Conservation (phyloP, 139 green algal species). For the Edaphochlamys debaryana region DNA sequence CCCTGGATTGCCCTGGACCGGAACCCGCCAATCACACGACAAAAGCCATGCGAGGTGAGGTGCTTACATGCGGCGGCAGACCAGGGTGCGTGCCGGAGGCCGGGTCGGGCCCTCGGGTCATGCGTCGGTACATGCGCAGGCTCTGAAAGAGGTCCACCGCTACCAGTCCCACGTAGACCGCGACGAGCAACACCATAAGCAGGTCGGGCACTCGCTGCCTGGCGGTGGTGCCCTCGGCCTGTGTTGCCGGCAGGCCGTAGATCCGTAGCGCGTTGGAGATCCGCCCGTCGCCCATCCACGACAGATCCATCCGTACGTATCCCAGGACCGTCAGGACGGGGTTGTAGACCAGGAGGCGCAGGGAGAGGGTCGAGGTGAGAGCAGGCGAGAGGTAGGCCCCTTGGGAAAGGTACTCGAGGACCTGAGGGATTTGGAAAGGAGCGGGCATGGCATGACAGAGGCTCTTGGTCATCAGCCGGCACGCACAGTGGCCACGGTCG, state of each 20-base stretch:
- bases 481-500: no score
- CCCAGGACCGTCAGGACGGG: neutral
- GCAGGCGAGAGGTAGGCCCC: neutral
- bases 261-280: neutral
- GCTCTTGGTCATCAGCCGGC: no score
- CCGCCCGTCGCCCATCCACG: neutral
- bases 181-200: neutral
- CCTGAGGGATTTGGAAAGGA: no score
- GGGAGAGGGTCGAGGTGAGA: neutral
- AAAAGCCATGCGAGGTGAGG: neutral
- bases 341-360: neutral
- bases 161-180: neutral
- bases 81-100: neutral
- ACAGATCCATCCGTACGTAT: neutral
- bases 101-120: neutral
- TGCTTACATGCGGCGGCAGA: neutral
- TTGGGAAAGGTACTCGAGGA: neutral
- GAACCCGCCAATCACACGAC: neutral
- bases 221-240: no score
- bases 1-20: no score
- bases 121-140: neutral
- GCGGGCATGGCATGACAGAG: no score
- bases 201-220: neutral
- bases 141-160: neutral
- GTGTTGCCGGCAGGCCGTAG: no score